Base-by-base conservation (phyloP, 1,284 basidiomycete species). In the Polyporus tsugae region DNA sequence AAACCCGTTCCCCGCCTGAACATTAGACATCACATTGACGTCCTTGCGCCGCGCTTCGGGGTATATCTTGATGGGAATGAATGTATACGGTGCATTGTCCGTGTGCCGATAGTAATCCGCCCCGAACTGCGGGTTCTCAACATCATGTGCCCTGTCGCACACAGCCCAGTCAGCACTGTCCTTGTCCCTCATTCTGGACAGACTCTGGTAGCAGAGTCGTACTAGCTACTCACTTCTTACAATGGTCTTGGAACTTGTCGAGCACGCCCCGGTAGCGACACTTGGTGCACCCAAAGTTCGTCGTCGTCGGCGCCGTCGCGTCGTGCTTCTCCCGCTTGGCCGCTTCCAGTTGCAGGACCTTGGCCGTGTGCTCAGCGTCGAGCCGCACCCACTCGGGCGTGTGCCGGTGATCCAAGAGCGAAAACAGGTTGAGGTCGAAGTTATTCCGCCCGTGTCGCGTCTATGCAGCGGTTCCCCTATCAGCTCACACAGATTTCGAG, bases 61-160 rank as follows among this genome's bases (percentile, higher is more conserved):
- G 22, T 60, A 60, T 39, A 60, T 60, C 22, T n/a, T n/a, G 13
- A 60, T 41, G 5, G 36, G 53, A 19, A 22, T 39, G 22, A 35
- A 25, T 6, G 19, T n/a, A 38, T n/a, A 42, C 10, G 62, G 62
- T 29, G 15, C 0, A n/a, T 38, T 64, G 57, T 64, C 63, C 25
- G 53, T 49, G 42, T 64, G 63, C 9, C 46, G 10, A 39, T 64
- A 64, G 22, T 46, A 64, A 42, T 64, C 33, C 62, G 38, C 19
- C n/a, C 52, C 62, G 36, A 63, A 10, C n/a, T 25, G 35, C 2
- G 44, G 13, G 35, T 19, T 15, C 62, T 63, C 36, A 7, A 38
- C n/a, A 2, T 38, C 38, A 38, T 63, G 62, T 13, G 13, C 15
- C n/a, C 62, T 63, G 46, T 25, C 42, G 19, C 35, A 25, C 10